Evolutionary conservation across 192 early-diverging fungal genomes (phyloP).

Genomic region (Borealophlyctis nickersoniae): DNA sequence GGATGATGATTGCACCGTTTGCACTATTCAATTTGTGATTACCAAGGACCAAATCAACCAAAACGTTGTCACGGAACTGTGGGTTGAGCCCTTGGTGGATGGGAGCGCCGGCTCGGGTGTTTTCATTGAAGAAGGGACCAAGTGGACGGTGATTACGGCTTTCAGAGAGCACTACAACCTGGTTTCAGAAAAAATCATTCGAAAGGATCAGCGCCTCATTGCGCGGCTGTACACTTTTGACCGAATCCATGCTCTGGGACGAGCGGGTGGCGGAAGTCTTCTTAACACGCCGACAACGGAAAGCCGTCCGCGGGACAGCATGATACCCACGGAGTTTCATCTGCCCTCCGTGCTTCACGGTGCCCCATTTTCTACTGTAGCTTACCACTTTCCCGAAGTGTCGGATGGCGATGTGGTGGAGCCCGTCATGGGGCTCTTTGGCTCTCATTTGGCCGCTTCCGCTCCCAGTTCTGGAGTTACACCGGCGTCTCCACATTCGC

Average conservation of each 20-base stretch:
- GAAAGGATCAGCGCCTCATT: constrained; percentile 26
- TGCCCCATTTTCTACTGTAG: constrained; percentile 10
- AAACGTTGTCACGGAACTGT: constrained; percentile 43
- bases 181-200: constrained; percentile 21
- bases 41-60: constrained; percentile 26
- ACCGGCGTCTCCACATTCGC: too few species aligned
- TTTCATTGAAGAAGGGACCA: background rate
- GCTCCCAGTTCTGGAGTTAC: too few species aligned
- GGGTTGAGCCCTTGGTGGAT: constrained; percentile 42
- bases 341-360: constrained; percentile 22
- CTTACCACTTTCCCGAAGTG: constrained; percentile 18
- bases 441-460: background rate
- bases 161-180: constrained; percentile 25
- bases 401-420: too few species aligned
- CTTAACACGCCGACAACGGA: too few species aligned
- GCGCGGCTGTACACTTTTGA: constrained; percentile 38
- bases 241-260: constrained; percentile 30
- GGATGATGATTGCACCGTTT: too few species aligned
- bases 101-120: constrained; percentile 26
- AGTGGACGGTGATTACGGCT: background rate
- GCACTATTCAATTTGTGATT: constrained; percentile 45
- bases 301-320: background rate
- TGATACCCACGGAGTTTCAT: constrained; percentile 16
- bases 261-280: background rate
- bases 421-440: too few species aligned